Conservation (phyloP, 768 basidiomycete species). For the Mycena haematopus region DNA sequence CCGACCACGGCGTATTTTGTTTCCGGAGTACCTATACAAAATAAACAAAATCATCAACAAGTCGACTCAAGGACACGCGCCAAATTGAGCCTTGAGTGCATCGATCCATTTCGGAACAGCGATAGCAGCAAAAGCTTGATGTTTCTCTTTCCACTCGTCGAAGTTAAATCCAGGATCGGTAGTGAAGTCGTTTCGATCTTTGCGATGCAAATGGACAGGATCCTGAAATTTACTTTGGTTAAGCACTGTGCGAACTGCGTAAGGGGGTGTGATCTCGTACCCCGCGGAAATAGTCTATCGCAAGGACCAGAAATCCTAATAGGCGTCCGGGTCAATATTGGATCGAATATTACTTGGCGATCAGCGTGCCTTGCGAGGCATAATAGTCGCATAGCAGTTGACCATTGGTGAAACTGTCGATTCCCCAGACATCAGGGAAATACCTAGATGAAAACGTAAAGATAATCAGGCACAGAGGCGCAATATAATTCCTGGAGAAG, state of each 20-base stretch:
- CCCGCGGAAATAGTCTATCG: conserved; percentile 55
- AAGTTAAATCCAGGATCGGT: conserved; percentile 35
- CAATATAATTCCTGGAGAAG: background rate
- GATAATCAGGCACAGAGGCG: background rate
- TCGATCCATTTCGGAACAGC: conserved; percentile 49
- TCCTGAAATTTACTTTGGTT: conserved; percentile 32
- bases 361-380: conserved; percentile 35
- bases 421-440: conserved; percentile 52
- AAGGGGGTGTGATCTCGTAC: conserved; percentile 2
- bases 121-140: conserved; percentile 36
- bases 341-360: background rate
- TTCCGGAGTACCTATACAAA: conserved; percentile 14
- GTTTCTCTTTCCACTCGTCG: conserved; percentile 41
- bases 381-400: conserved; percentile 52
- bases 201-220: conserved; percentile 40
- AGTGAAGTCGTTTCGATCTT: conserved; percentile 27
- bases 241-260: background rate
- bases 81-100: conserved; percentile 45
- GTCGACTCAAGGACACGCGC: conserved; percentile 30
- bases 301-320: conserved; percentile 36
- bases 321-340: no score
- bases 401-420: conserved; percentile 50
- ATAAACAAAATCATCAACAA: background rate
- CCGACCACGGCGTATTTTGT: conserved; percentile 37
- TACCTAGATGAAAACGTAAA: conserved; percentile 39